Conservation (phyloP, 257 asterid genomes). For the Plantago major region DNA sequence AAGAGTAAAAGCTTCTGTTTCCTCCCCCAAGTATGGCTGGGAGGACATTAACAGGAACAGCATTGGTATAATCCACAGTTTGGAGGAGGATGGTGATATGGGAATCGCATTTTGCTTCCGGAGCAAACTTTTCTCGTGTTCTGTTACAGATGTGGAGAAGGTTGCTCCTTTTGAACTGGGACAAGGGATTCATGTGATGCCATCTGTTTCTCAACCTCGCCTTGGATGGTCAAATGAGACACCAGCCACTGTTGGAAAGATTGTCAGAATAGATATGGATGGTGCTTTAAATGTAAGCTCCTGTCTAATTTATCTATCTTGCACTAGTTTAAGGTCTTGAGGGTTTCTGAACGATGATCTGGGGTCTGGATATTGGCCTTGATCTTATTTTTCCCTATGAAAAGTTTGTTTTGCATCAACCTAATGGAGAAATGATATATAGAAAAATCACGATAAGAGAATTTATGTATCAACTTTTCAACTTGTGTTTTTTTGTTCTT, state of each 20-base stretch:
- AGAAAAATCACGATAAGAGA: no score
- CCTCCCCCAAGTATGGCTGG: slow-evolving; percentile 98
- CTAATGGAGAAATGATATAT: no score
- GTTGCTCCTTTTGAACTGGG: slow-evolving; percentile 83
- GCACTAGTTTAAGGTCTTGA: slow-evolving; percentile 10
- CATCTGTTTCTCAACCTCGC: slow-evolving; percentile 81
- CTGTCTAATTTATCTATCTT: slow-evolving; percentile 19
- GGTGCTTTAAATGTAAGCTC: slow-evolving; percentile 88
- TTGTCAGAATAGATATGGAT: slow-evolving; percentile 87
- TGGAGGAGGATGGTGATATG: slow-evolving; percentile 98
- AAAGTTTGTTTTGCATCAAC: slow-evolving; percentile 2
- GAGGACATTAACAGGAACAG: slow-evolving; percentile 83
- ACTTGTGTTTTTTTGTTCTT: slow-evolving; percentile 10
- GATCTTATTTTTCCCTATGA: not conserved
- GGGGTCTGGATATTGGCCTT: not conserved
- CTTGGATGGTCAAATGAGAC: slow-evolving; percentile 99
- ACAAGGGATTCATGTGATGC: slow-evolving; percentile 73
- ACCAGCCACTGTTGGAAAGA: slow-evolving; percentile 83
- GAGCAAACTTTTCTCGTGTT: slow-evolving; percentile 83
- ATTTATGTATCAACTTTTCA: no score
- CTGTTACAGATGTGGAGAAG: slow-evolving; percentile 92
- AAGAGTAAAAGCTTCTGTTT: slow-evolving; percentile 82
- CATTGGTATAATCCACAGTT: slow-evolving; percentile 84
- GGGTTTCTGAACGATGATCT: slow-evolving; percentile 12
- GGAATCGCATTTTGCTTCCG: slow-evolving; percentile 97